Conservation (phyloP, 2,329 filamentous ascomycete genomes). For the Helotiales sp. region DNA sequence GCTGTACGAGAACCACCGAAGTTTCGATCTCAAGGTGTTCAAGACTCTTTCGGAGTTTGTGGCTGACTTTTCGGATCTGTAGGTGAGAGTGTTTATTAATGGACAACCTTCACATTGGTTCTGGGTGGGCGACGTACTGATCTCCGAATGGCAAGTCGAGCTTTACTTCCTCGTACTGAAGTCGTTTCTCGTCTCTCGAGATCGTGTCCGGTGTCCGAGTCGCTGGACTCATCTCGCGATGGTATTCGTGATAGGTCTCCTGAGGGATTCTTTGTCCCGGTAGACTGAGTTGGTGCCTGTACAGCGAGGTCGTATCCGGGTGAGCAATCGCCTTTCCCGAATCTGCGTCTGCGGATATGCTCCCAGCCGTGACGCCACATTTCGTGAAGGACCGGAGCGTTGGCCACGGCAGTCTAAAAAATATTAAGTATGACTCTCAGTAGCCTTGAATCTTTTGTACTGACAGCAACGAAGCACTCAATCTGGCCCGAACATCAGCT, state of each 20-base stretch:
- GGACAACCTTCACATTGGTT: not conserved
- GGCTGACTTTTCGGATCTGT: conserved; percentile 10
- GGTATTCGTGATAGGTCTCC: not conserved
- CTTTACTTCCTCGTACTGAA: not conserved
- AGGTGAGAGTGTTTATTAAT: not conserved
- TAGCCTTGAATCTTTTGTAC: not conserved
- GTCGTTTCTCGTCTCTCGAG: not conserved
- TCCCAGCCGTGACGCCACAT: conserved; percentile 30
- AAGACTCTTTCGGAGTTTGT: conserved; percentile 11
- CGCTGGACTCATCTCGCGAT: not conserved
- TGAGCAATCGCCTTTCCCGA: conserved; percentile 14
- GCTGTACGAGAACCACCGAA: conserved; percentile 9
- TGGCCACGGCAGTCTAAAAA: conserved; percentile 32
- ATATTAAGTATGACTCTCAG: not conserved
- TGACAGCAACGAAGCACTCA: conserved; percentile 34
- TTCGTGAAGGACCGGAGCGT: conserved; percentile 34
- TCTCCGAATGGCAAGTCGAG: conserved; percentile 1
- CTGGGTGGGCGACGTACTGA: conserved; percentile 3
- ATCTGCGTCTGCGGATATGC: conserved; percentile 23
- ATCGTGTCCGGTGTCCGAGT: not conserved
- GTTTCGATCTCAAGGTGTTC: conserved; percentile 19
- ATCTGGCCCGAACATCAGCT: conserved; percentile 20
- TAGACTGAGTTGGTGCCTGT: conserved; percentile 2
- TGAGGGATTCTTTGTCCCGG: not conserved
- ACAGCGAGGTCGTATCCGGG: conserved; percentile 17